These are phyloP conservation scores for Eucalyptus tenuipes DNA, from an alignment of 345 rosid genomes.

Conservation along the genomic window DNA sequence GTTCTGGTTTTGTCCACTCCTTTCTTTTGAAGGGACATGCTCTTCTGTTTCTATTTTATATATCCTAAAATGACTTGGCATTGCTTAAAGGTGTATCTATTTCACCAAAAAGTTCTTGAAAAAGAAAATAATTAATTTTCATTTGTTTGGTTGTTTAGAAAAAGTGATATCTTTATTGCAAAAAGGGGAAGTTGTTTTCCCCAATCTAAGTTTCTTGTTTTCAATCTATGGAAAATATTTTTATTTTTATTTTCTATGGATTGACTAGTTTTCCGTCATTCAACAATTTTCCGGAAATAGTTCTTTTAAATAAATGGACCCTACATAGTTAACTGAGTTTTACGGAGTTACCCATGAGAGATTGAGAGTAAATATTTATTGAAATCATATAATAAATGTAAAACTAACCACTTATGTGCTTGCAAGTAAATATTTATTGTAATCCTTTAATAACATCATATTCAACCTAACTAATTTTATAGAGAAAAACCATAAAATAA, in stretches of 20 bases:
- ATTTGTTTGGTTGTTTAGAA: not conserved
- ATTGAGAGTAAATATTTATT: too few relatives aligned
- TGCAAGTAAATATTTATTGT: too few relatives aligned
- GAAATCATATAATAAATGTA: rapidly evolving
- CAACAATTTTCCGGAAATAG: not conserved
- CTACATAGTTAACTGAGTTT: not conserved
- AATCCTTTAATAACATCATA: too few relatives aligned
- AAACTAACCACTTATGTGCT: too few relatives aligned
- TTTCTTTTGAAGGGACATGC: not conserved
- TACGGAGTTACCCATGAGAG: too few relatives aligned
- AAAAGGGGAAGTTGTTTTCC: not conserved
- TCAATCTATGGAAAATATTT: not conserved
- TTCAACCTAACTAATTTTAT: too few relatives aligned
- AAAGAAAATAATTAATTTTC: not conserved
- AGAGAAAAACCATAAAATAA: not conserved
- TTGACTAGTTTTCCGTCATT: not conserved
- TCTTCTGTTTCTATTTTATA: not conserved
- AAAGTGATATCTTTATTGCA: not conserved
- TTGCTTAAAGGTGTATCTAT: not conserved
- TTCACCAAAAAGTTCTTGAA: not conserved
- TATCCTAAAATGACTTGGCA: not conserved
- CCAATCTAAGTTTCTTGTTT: rapidly evolving
- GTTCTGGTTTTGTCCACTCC: not conserved
- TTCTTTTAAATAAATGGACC: not conserved
- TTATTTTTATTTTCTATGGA: not conserved